A percentile compares a stretch with the other conserved stretches of the same genome.
Evolutionary conservation across 2,329 filamentous ascomycete genomes (phyloP).

Genomic region (Fusarium sp.): DNA sequence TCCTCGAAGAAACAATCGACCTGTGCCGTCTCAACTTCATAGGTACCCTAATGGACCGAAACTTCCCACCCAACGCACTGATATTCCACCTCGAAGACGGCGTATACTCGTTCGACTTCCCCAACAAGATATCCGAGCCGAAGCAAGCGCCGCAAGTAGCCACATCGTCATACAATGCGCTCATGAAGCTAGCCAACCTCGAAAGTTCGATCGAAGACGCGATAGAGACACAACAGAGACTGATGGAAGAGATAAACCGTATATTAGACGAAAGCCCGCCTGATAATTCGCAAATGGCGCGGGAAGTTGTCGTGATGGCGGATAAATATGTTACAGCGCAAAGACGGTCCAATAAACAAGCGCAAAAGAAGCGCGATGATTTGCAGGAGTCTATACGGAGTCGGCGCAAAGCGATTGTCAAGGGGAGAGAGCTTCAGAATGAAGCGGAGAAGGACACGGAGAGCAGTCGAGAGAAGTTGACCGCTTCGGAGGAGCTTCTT

Average conservation of each 20-base stretch:
- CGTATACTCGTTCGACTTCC: conserved; percentile 82
- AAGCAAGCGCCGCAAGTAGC: conserved; percentile 63
- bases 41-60: conserved; percentile 74
- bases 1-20: conserved; percentile 79
- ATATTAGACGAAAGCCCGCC: conserved; percentile 57
- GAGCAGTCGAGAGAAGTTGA: conserved; percentile 68
- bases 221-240: conserved; percentile 76
- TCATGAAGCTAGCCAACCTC: conserved; percentile 89
- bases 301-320: conserved; percentile 60
- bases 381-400: conserved; percentile 72
- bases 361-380: conserved; percentile 72
- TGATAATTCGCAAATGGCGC: conserved; percentile 58
- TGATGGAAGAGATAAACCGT: conserved; percentile 81
- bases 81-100: conserved; percentile 89
- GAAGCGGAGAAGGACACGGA: conserved; percentile 69
- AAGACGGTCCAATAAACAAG: conserved; percentile 70
- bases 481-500: conserved; percentile 64
- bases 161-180: conserved; percentile 85
- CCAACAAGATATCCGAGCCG: conserved; percentile 59
- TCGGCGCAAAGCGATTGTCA: conserved; percentile 73
- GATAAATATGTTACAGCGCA: conserved; percentile 70
- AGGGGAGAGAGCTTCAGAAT: conserved; percentile 69
- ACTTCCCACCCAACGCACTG: conserved; percentile 83
- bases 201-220: conserved; percentile 94
- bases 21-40: conserved; percentile 82